Percentiles rank a stretch among this genome's conserved stretches.
Evolutionary conservation across 2,329 filamentous ascomycete genomes (phyloP).

Genomic region (Coniochaeta sp.): DNA sequence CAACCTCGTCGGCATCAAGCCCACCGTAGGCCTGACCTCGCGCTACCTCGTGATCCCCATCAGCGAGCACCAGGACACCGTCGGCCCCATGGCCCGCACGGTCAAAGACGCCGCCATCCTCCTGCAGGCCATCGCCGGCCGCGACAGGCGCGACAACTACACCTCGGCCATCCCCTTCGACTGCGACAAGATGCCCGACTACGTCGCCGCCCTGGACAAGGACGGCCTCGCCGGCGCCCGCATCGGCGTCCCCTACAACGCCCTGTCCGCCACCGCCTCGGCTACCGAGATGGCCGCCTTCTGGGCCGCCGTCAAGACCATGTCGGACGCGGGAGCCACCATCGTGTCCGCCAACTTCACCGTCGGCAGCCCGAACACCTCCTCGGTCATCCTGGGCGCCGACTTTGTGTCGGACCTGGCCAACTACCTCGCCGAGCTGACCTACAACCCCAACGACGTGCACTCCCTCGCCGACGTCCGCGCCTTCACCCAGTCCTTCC

Average conservation of each 20-base stretch:
- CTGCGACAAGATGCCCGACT: slow-evolving; percentile 41
- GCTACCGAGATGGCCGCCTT: slow-evolving; percentile 40
- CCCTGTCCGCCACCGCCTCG: slow-evolving; percentile 28
- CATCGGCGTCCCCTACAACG: slow-evolving; percentile 57
- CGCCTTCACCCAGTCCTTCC: background rate
- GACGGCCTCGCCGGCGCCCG: slow-evolving; percentile 47
- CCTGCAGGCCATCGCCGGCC: slow-evolving; percentile 56
- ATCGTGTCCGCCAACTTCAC: slow-evolving; percentile 47
- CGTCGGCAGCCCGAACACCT: slow-evolving; percentile 8
- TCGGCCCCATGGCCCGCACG: slow-evolving; percentile 58
- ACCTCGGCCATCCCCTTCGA: slow-evolving; percentile 52
- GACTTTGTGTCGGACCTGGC: slow-evolving; percentile 54
- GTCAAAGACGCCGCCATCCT: slow-evolving; percentile 58
- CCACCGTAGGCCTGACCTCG: slow-evolving; percentile 59
- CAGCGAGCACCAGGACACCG: slow-evolving; percentile 54
- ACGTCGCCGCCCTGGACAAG: slow-evolving; percentile 49
- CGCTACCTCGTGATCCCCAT: slow-evolving; percentile 59
- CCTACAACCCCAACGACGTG: slow-evolving; percentile 49
- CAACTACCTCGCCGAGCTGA: slow-evolving; percentile 48
- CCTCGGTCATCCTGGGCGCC: slow-evolving; percentile 11
- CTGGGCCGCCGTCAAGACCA: slow-evolving; percentile 40
- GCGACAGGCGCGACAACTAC: slow-evolving; percentile 55
- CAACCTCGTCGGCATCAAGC: slow-evolving; percentile 62
- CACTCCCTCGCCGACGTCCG: slow-evolving; percentile 41
- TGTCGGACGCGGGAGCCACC: slow-evolving; percentile 50